Evolutionary conservation across 768 basidiomycete genomes (phyloP).

Genomic region (Leccinum pellstonianum): DNA sequence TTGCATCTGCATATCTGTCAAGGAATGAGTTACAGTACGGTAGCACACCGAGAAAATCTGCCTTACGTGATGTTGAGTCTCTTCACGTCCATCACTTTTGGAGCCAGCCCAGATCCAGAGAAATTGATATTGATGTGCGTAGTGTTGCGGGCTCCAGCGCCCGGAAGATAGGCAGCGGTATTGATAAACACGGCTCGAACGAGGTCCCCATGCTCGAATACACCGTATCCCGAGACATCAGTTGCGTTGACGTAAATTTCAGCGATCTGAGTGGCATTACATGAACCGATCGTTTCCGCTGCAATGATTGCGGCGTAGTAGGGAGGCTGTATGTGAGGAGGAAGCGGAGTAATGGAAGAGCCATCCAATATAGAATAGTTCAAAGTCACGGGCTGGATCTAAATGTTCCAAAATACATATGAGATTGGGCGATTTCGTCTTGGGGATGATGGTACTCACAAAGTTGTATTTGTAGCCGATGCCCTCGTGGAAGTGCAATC

Average conservation of each 20-base stretch:
- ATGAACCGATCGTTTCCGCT: slow-evolving; percentile 54
- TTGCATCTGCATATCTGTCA: slow-evolving; percentile 48
- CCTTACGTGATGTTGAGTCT: slow-evolving; percentile 45
- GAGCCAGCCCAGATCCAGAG: slow-evolving; percentile 23
- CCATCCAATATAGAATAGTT: slow-evolving; percentile 59
- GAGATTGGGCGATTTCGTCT: not conserved
- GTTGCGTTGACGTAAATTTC: slow-evolving; percentile 51
- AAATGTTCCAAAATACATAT: slow-evolving; percentile 3
- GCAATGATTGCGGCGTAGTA: slow-evolving; percentile 67
- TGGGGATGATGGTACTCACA: slow-evolving; percentile 28
- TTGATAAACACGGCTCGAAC: slow-evolving; percentile 59
- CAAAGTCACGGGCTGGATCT: slow-evolving; percentile 65
- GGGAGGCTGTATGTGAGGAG: slow-evolving; percentile 61
- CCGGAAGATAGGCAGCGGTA: slow-evolving; percentile 47
- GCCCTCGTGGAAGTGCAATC: slow-evolving; percentile 64
- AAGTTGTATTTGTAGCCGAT: slow-evolving; percentile 72
- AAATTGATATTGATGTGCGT: slow-evolving; percentile 46
- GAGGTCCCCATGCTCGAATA: slow-evolving; percentile 48
- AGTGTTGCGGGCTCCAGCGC: slow-evolving; percentile 36
- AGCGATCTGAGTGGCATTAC: slow-evolving; percentile 39
- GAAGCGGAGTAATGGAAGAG: slow-evolving; percentile 46
- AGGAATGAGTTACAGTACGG: not conserved
- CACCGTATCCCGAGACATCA: slow-evolving; percentile 58
- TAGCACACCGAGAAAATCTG: not conserved
- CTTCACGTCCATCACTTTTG: slow-evolving; percentile 44